These are phyloP conservation scores for Lactarius evosmus DNA, from an alignment of 768 basidiomycete genomes.

Conservation along the genomic window DNA sequence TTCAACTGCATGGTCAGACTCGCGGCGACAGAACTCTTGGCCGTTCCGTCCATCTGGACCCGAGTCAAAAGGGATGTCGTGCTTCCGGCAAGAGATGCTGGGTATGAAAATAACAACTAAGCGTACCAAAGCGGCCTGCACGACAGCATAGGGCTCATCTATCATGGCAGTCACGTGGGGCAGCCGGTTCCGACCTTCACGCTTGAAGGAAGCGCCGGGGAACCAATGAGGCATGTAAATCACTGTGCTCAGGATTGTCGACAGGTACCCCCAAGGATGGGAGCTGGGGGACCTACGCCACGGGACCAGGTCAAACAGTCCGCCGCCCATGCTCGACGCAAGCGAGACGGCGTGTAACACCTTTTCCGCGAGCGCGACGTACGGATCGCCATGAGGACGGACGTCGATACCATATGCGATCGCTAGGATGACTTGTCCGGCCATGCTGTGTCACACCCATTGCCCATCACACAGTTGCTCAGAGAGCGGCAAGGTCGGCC, in stretches of 20 bases:
- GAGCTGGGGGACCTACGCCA: background rate
- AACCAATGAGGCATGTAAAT: conserved; percentile 11
- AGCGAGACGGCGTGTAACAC: conserved; percentile 15
- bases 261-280: background rate
- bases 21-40: background rate
- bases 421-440: conserved; percentile 12
- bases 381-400: conserved; percentile 18
- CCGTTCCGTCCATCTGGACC: conserved; percentile 1
- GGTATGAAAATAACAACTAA: too few relatives aligned
- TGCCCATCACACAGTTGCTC: background rate
- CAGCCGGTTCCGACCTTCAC: background rate
- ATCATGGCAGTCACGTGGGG: background rate
- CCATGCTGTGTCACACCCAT: conserved; percentile 3
- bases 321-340: conserved; percentile 17
- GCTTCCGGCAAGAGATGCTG: background rate
- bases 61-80: background rate
- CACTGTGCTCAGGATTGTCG: background rate
- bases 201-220: conserved; percentile 11
- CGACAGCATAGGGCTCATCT: conserved; percentile 7
- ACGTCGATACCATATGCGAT: conserved; percentile 27
- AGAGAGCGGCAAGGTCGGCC: background rate
- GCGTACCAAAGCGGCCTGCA: conserved; percentile 5
- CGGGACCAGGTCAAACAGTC: conserved; percentile 29
- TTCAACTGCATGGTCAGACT: background rate
- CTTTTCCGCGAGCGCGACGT: conserved; percentile 19